Base-by-base conservation (phyloP, 495 filamentous ascomycete species). In the Tuber brumale region DNA sequence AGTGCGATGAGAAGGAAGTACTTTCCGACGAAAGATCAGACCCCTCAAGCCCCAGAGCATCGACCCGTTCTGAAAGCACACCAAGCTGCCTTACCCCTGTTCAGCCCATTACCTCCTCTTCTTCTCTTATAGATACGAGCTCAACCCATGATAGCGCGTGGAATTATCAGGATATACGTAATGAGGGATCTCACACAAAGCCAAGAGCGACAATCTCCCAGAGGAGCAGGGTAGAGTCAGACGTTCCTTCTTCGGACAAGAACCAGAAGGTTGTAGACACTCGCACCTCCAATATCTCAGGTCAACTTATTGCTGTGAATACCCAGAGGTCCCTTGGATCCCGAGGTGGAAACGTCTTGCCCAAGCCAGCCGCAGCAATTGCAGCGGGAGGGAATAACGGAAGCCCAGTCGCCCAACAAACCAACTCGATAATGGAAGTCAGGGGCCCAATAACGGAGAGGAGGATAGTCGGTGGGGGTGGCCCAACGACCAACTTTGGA, bases 1-100 rank as follows among this genome's bases (percentile, higher is more conserved):
- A 73, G 45, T 82, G 80, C 41, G 76, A 66, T 66, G 57, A 66
- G 57, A 66, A 16, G 0, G 1, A 7, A 31, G 31, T 66, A 1
- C 57, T 66, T 66, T 66, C 57, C 57, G 57, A 66, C 12, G 57
- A 66, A 16, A 31, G 51, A 57, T 27, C 51, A 57, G 51, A 57
- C 6, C 1, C 31, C 57, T 19, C 57, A 66, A 66, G 3, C 27
- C 27, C 57, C 57, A 66, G 27, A 66, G 57, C 31, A 66, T 66
- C 16, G 57, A 31, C 31, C 14, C 57, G 57, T 16, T 18, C 27
- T 18, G 57, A 66, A 66, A 66, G 14, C 57, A 7, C 14, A 35
- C 31, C 27, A 35, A 27, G 27, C 57, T 12, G 3, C 3, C 57
- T 35, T 18, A 35, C 57, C 27, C 27, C 57, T 35, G 31, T 66